Evolutionary conservation across 2,329 filamentous ascomycete species (phyloP), one percentile per base, ranked within the genome.

Genomic region (Pyrenophora graminea): DNA sequence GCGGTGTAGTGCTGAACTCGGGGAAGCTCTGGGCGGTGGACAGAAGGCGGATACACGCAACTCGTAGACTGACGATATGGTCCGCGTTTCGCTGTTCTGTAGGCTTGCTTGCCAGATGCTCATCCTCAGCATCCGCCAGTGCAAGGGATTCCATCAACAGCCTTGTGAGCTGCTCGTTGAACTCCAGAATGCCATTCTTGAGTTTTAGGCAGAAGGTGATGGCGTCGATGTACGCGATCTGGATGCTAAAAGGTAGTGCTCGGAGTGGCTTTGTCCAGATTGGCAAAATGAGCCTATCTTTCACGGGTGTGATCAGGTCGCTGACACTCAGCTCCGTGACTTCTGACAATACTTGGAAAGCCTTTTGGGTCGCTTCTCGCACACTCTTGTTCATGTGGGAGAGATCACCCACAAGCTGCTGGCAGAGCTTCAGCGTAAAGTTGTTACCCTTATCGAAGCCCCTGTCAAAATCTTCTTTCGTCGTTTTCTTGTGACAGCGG

Each of bases 171-270:
- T 92, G 86, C 42, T 97, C 93, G 60, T 97, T 94, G 70, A 97
- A 96, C 6, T 87, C 85, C 21, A 99, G 85, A 66, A 97, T 93
- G 59, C 94, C 89, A 41, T 88, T 86, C 70, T 95, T 93, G 41
- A 99, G 80, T 49, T 88, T 87, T 77, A 99, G 84, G 68, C 95
- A 95, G 73, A 95, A 99, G 0, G 91, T 96, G 68, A 99, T 91
- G 1, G 94, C 94, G 70, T 99, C 95, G 62, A 99, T 97, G 68
- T 96, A 97, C 3, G 94, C 95, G 61, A 99, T 99, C 76, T 99
- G 95, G 2, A 91, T 93, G 4, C 90, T 83, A 68, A 99, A 99
- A 0, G 94, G 94, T 55, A 99, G 78, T 0, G 94, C 95, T 55
- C 94, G 85, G 17, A 99, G 76, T 12, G 94, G 94, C 71, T 99